These are phyloP conservation scores for Fraxinus anomala DNA, from an alignment of 257 asterid genomes.

Conservation along the genomic window DNA sequence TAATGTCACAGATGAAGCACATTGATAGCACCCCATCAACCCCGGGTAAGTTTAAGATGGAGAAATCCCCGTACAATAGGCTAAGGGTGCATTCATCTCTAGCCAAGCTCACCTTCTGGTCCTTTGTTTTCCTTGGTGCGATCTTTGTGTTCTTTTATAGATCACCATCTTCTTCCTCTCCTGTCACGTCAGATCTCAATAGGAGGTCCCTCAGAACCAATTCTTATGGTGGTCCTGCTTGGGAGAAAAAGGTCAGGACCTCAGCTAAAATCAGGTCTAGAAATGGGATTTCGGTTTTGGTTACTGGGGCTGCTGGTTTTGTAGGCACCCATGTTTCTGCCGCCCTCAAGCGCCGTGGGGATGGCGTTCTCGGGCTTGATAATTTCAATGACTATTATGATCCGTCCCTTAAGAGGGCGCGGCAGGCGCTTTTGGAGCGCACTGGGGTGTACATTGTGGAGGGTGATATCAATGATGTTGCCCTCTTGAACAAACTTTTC, in stretches of 20 bases:
- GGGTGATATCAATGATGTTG: constrained; percentile 28
- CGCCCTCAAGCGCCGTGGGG: constrained; percentile 31
- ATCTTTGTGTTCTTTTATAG: neutral
- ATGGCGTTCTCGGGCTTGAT: constrained; percentile 28
- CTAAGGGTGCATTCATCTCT: constrained; percentile 9
- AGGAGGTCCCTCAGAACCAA: constrained; percentile 15
- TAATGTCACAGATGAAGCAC: constrained; percentile 64
- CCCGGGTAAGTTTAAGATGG: constrained; percentile 18
- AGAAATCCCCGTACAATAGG: constrained; percentile 18
- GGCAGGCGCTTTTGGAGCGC: constrained; percentile 18
- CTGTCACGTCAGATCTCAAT: constrained; percentile 1
- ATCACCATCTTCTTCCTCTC: constrained; percentile 12
- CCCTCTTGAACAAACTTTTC: constrained; percentile 21
- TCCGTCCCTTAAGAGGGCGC: constrained; percentile 23
- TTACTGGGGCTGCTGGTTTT: constrained; percentile 35
- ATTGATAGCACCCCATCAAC: constrained; percentile 55
- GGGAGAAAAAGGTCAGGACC: constrained; percentile 13
- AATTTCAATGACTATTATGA: constrained; percentile 29
- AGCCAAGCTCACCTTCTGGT: constrained; percentile 15
- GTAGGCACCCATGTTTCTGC: constrained; percentile 29
- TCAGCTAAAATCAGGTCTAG: constrained; percentile 7
- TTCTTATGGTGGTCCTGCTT: constrained; percentile 10
- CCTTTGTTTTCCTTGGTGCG: constrained; percentile 5
- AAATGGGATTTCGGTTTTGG: constrained; percentile 27
- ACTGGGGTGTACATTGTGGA: constrained; percentile 30